These are phyloP conservation scores for Sabuloglossum arenarium DNA, from an alignment of 495 filamentous ascomycete species.

Conservation along the genomic window DNA sequence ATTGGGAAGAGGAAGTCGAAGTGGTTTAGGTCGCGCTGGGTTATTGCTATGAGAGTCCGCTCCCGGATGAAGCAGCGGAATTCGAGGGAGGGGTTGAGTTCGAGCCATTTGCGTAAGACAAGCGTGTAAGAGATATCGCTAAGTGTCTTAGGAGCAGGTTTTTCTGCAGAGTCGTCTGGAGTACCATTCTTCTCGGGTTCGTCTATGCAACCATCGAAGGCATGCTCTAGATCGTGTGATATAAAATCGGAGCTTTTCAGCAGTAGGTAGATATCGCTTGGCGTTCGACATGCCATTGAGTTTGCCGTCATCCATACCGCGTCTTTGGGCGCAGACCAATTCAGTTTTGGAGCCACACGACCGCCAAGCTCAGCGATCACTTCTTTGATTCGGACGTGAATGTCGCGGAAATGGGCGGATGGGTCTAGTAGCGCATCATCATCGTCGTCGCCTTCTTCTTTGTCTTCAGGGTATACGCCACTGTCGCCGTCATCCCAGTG, in stretches of 20 bases:
- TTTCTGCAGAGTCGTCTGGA: constrained; percentile 4
- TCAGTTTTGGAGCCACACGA: constrained; percentile 72
- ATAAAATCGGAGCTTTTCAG: constrained; percentile 87
- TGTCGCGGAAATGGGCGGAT: constrained; percentile 38
- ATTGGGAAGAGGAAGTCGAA: constrained; percentile 61
- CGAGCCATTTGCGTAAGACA: constrained; percentile 68
- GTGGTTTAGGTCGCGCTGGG: constrained; percentile 77
- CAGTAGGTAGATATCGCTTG: constrained; percentile 83
- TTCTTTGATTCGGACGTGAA: constrained; percentile 53
- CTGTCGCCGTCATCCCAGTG: constrained; percentile 14
- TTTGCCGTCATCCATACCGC: constrained; percentile 91
- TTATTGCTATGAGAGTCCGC: constrained; percentile 56
- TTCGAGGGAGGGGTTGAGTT: constrained; percentile 73
- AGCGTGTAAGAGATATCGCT: constrained; percentile 37
- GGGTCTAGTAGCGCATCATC: constrained; percentile 24
- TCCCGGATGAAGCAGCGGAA: constrained; percentile 87
- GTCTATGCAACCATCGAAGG: constrained; percentile 58
- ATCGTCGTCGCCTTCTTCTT: constrained; percentile 19
- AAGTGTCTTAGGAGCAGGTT: neutral
- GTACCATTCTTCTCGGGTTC: constrained; percentile 12
- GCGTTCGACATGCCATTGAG: constrained; percentile 63
- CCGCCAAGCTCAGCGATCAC: constrained; percentile 66
- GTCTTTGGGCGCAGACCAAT: constrained; percentile 95
- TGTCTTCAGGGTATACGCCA: constrained; percentile 15
- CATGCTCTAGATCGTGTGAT: constrained; percentile 82